Evolutionary conservation across 1,284 basidiomycete species (phyloP), one percentile per base, ranked within the genome.

Genomic region (Sanghuangporus weigelae): DNA sequence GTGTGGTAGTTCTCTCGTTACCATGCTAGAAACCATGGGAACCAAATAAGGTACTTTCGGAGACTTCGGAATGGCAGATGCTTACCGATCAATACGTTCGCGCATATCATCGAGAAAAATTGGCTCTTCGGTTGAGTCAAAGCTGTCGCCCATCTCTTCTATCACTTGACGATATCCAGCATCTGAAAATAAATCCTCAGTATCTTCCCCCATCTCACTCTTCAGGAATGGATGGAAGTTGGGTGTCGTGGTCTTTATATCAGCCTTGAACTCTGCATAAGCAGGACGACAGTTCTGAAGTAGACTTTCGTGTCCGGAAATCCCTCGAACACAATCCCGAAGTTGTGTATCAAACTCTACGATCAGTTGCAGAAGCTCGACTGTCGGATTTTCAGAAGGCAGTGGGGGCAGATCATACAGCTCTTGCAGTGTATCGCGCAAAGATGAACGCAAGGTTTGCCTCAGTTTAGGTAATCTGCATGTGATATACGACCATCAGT

Each of bases 91-190:
- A 21, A 79, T 75, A 57, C 75, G 70, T 10, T 62, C 56, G 3
- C 71, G 67, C 56, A 79, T 69, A 36, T 77, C 73, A 7, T 71
- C 65, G 8, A 78, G 67, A 59, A 70, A 72, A 40, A 74, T 67
- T 3, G 71, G 7, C 14, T 26, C 36, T 31, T 48, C 11, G 12
- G 1, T 23, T 23, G 57, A 21, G 11, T 12, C 3, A 5, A 38
- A n/a, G 19, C 62, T 55, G 21, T 70, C 63, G 31, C 39, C 12
- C 39, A 60, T 62, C 4, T 12, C 26, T 50, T 2, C 36, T 46
- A 7, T 38, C 54, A 0, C 61, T 36, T 38, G 56, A 6, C 3
- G 5, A 0, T 0, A 2, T 4, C 55, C 63, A 60, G 48, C n/a
- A 44, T 31, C 23, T 57, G 38, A 39, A 61, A 7, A n/a, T 12